phyloP scores from a whole-genome alignment of 441 rosid genomes.

The Melastoma candidum region DNA sequence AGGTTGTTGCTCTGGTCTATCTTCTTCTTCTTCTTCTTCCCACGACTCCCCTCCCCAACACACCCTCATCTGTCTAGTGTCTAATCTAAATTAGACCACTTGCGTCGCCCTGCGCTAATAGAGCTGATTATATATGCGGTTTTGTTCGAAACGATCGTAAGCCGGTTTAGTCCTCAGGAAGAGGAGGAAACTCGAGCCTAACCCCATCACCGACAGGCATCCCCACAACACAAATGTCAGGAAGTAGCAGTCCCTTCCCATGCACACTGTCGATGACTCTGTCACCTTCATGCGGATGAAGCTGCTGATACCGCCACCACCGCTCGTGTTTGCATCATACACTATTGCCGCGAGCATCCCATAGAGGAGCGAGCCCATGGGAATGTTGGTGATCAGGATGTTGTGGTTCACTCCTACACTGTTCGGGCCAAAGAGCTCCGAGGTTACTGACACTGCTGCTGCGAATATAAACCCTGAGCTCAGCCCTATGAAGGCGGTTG shows the following conservation, averaged over 20 bases:
- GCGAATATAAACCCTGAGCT: slow-evolving; percentile 96
- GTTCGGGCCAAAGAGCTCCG: slow-evolving; percentile 85
- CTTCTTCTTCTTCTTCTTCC: too few relatives aligned
- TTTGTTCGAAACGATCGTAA: slow-evolving; percentile 61
- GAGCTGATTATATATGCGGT: slow-evolving; percentile 23
- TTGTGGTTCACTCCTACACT: slow-evolving; percentile 92
- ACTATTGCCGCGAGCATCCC: slow-evolving; percentile 82
- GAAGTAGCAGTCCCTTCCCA: slow-evolving; percentile 75
- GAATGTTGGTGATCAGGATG: slow-evolving; percentile 84
- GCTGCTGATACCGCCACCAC: not conserved
- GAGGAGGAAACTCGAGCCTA: slow-evolving; percentile 52
- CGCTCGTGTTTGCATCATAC: slow-evolving; percentile 46
- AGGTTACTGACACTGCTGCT: slow-evolving; percentile 86
- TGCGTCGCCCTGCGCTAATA: not conserved
- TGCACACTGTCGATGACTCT: slow-evolving; percentile 50
- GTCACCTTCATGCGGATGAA: slow-evolving; percentile 4
- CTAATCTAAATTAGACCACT: too few relatives aligned
- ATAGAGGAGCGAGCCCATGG: slow-evolving; percentile 70
- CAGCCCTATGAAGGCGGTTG: slow-evolving; percentile 66
- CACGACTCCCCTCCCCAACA: too few relatives aligned
- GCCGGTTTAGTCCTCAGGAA: slow-evolving; percentile 80
- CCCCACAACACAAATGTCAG: slow-evolving; percentile 88
- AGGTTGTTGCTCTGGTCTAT: too few relatives aligned
- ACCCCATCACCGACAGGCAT: slow-evolving; percentile 59
- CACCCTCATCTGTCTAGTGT: too few relatives aligned